Evolutionary conservation across 2,329 filamentous ascomycete species (phyloP), one percentile per base, ranked within the genome.

Genomic region (Dactylellina sp.): DNA sequence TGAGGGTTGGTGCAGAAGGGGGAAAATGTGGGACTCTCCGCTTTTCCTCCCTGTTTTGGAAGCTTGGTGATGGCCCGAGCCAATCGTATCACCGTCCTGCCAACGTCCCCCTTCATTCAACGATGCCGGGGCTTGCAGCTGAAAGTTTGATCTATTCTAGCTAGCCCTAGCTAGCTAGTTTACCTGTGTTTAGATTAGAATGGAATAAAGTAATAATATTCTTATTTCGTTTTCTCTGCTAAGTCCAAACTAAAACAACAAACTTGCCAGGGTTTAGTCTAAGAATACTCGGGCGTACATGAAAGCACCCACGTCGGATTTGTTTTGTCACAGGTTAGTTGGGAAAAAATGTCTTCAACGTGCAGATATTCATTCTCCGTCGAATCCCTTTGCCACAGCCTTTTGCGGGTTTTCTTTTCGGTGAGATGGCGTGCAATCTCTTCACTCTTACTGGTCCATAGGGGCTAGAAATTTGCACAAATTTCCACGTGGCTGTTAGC

Each of bases 401-500:
- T 55, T 70, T 46, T 55, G 47, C 24, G 47, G 18, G 60, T 61
- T 57, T 60, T 22, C 11, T 14, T 2, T 16, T 28, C 9, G 12
- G 28, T 14, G 42, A 49, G 22, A 46, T 57, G 20, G 40, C 24
- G 50, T 42, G 39, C 44, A 32, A 52, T 57, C 42, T 37, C 44
- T 72, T 53, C 60, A 59, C 37, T 52, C 25, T 37, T 22, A 53
- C 42, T 35, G 22, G 50, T 39, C 40, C 18, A 32, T n/a, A 32
- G 46, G 44, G 6, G 22, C 3, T 24, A 20, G 20, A 49, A 47
- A 57, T 52, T 68, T 68, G 42, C 11, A 11, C 60, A 59, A 72
- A 72, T 72, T 65, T 72, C 68, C 68, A 72, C 68, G 68, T 72
- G 68, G 68, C 68, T 64, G 61, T 65, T 72, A 72, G 60, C 60